Base-by-base conservation (phyloP, 352 stramenopile genomes). In the Phytophthora kernoviae region DNA sequence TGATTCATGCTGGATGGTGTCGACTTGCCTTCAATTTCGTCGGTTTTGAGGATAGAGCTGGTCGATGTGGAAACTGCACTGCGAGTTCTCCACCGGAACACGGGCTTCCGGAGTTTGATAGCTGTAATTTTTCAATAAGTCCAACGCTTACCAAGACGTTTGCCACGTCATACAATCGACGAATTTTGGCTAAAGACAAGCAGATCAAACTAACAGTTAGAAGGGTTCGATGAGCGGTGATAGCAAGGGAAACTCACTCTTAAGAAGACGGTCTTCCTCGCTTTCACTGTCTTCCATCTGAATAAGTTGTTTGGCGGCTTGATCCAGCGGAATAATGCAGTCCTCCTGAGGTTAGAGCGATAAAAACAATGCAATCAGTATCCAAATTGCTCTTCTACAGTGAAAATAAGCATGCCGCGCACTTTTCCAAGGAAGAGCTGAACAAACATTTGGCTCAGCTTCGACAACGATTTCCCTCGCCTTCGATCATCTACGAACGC, bases 91-190 rank as follows among this genome's bases (percentile, higher is more conserved):
- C 87, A 95, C n/a, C 84, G 84, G 42, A 95, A 95, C 2, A 93
- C 73, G 6, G 87, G 87, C 48, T 95, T 95, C 30, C 87, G 84
- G 81, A 91, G 58, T 87, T 88, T 2, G 83, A 87, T 11, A 95
- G 56, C 47, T 92, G 87, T 32, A 94, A 61, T 56, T 98, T 98
- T 57, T 96, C 83, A 30, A 98, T 93, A 32, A 99, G 77, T 0
- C 94, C 93, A 12, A 99, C 80, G 46, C 84, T 94, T 2, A 95
- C 79, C 20, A 99, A 85, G 7, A 99, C 96, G 68, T 99, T 99
- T 9, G 96, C 96, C 66, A 99, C 97, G 56, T 99, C 96, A 58
- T 99, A 99, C 22, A 99, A 84, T 21, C 96, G 84, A 15, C 96
- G 90, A 58, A 98, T 97, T 62, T 98, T 98, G 43, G 96, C 87